Percentiles rank a stretch among this genome's conserved stretches.
Conservation (phyloP, 257 asterid species). For the Plectranthus barbatus region DNA sequence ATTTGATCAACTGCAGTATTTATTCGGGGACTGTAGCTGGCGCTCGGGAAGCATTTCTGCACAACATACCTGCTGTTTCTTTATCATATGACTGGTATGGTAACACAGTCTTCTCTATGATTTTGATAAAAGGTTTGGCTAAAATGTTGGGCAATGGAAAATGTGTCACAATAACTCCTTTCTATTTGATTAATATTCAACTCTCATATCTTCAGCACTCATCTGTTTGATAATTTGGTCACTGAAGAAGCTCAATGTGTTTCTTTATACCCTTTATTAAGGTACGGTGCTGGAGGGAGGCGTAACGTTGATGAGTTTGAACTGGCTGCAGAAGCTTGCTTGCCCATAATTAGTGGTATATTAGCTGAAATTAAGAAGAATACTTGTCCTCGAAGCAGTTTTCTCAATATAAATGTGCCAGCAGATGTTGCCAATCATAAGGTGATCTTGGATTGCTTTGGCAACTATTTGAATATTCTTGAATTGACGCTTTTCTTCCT, state of each 20-base stretch:
- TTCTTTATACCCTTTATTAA: slow-evolving; percentile 4
- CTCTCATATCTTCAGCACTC: background rate
- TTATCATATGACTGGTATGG: slow-evolving; percentile 68
- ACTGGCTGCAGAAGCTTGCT: slow-evolving; percentile 75
- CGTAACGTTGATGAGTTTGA: slow-evolving; percentile 43
- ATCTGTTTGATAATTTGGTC: slow-evolving; percentile 7
- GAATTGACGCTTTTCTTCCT: background rate
- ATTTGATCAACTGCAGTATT: slow-evolving; percentile 35
- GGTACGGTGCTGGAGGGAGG: slow-evolving; percentile 47
- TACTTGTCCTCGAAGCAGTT: slow-evolving; percentile 50
- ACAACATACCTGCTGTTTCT: slow-evolving; percentile 63
- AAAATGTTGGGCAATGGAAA: background rate
- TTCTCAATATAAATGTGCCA: slow-evolving; percentile 70
- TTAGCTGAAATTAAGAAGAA: slow-evolving; percentile 46
- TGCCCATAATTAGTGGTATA: slow-evolving; percentile 51
- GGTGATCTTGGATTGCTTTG: slow-evolving; percentile 29
- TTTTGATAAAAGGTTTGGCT: background rate
- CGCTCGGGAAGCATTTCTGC: slow-evolving; percentile 82
- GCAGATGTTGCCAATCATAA: slow-evolving; percentile 58
- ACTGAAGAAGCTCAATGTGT: background rate
- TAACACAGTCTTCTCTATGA: background rate
- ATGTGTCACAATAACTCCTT: background rate
- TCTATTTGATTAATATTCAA: background rate
- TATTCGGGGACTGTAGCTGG: slow-evolving; percentile 94
- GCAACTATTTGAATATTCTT: background rate